phyloP scores from a whole-genome alignment of 2,329 filamentous ascomycete species.

The Trematosphaeria pertusa region DNA sequence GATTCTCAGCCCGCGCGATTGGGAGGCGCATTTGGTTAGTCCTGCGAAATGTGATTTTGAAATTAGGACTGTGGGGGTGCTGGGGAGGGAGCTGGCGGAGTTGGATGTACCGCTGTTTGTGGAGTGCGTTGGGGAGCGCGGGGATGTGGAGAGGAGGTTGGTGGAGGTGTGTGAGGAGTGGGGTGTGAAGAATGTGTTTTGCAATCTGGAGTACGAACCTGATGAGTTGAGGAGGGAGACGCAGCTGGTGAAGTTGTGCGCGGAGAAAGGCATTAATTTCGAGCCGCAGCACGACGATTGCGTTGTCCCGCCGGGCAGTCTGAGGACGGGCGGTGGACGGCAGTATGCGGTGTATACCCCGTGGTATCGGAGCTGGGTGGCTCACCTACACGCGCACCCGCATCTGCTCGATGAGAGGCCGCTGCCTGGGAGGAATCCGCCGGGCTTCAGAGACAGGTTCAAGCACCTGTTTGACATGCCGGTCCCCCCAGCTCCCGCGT shows the following conservation, averaged over 20 bases:
- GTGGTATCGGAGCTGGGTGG: constrained; percentile 80
- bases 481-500: constrained; percentile 60
- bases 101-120: constrained; percentile 81
- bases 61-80: constrained; percentile 70
- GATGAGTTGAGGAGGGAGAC: constrained; percentile 85
- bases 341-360: constrained; percentile 87
- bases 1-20: constrained; percentile 82
- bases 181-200: constrained; percentile 76
- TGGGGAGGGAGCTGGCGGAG: constrained; percentile 71
- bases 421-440: constrained; percentile 63
- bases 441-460: constrained; percentile 56
- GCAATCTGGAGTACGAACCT: constrained; percentile 90
- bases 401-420: constrained; percentile 70
- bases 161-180: constrained; percentile 72
- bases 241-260: constrained; percentile 65
- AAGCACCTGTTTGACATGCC: constrained; percentile 41
- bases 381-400: constrained; percentile 72
- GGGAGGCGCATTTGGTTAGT: constrained; percentile 78
- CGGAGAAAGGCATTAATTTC: constrained; percentile 70
- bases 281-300: constrained; percentile 82
- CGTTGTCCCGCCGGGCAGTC: constrained; percentile 75
- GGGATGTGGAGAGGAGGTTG: constrained; percentile 66
- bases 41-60: constrained; percentile 81
- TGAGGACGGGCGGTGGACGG: constrained; percentile 72
- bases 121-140: constrained; percentile 73